These are phyloP conservation scores for Haplographium delicatum DNA, from an alignment of 495 filamentous ascomycete species.

Conservation along the genomic window DNA sequence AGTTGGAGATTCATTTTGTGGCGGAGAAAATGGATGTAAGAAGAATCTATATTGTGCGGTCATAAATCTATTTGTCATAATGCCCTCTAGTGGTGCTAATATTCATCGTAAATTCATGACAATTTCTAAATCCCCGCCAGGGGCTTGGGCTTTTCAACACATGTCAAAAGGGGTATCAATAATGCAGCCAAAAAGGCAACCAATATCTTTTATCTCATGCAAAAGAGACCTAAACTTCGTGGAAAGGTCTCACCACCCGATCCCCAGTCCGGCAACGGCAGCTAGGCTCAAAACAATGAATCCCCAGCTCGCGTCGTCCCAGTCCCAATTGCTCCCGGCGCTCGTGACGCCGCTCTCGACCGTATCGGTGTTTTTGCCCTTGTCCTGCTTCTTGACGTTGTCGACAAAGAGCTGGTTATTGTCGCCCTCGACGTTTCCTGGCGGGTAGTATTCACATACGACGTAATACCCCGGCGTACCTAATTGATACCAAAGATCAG, in stretches of 20 bases:
- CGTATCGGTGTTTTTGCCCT: slow-evolving; percentile 22
- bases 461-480: slow-evolving; percentile 61
- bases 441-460: slow-evolving; percentile 74
- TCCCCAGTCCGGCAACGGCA: not conserved
- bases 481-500: not conserved
- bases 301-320: not conserved
- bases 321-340: not conserved
- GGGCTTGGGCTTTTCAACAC: too few relatives aligned
- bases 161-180: too few relatives aligned
- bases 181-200: too few relatives aligned
- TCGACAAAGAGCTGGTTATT: slow-evolving; percentile 37
- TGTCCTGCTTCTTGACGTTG: slow-evolving; percentile 34
- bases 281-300: not conserved
- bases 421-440: slow-evolving; percentile 64
- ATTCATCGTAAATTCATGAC: too few relatives aligned
- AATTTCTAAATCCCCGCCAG: too few relatives aligned
- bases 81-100: too few relatives aligned
- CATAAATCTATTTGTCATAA: too few relatives aligned
- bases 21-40: too few relatives aligned
- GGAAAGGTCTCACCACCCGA: not conserved
- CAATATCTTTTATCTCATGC: too few relatives aligned
- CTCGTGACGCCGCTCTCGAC: slow-evolving; percentile 16
- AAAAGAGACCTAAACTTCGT: too few relatives aligned
- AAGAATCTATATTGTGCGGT: too few relatives aligned
- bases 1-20: too few relatives aligned